Percentiles rank a stretch among this genome's conserved stretches.
Conservation (phyloP, 345 rosid species). For the Corymbia maculata region DNA sequence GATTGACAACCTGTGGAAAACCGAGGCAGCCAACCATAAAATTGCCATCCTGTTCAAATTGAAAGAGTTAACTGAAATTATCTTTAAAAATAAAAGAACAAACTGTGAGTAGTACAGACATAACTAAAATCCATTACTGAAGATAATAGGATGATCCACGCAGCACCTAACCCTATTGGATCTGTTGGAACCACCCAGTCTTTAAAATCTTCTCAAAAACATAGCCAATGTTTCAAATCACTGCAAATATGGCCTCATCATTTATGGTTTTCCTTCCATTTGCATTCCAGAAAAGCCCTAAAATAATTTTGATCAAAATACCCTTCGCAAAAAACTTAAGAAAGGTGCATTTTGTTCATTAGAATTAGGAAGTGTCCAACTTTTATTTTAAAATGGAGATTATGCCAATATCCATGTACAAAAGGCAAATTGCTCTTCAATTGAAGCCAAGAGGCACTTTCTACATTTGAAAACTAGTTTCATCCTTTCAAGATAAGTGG, state of each 20-base stretch:
- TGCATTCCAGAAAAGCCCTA: neutral
- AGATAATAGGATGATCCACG: neutral
- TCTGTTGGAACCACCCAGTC: neutral
- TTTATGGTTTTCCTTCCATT: neutral
- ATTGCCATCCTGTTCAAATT: constrained; percentile 62
- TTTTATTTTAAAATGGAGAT: neutral
- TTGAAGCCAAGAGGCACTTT: neutral
- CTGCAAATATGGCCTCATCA: neutral
- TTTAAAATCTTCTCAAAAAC: neutral
- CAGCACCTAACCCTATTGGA: neutral
- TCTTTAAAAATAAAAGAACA: neutral
- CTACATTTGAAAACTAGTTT: neutral
- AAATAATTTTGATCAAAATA: neutral
- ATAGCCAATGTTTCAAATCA: neutral
- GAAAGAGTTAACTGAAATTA: constrained; percentile 2
- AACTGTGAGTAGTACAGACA: neutral
- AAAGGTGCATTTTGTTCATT: neutral
- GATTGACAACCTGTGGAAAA: constrained; percentile 67
- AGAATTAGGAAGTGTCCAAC: neutral
- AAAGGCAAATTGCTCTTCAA: neutral
- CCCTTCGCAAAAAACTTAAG: neutral
- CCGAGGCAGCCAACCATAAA: constrained; percentile 94
- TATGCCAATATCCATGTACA: neutral
- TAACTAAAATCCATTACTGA: neutral
- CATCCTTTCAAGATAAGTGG: neutral